Percentiles rank a stretch among this genome's conserved stretches.
Conservation (phyloP, 495 filamentous ascomycete genomes). For the Friedmanniomyces simplex region DNA sequence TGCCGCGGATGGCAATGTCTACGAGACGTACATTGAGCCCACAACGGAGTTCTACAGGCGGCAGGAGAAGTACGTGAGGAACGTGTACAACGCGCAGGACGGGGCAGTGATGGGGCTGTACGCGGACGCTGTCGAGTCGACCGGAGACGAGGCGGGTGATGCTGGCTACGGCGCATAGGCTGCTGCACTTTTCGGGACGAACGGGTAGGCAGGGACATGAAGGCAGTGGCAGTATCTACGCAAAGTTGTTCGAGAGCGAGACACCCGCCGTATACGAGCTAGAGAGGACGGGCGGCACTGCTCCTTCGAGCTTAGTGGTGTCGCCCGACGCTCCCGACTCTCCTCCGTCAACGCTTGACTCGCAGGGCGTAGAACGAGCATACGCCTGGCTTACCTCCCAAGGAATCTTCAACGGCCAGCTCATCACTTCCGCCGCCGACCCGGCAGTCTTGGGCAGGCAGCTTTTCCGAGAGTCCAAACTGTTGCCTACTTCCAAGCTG, state of each 20-base stretch:
- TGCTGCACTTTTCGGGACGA: conserved; percentile 71
- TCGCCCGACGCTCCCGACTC: conserved; percentile 60
- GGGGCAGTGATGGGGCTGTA: conserved; percentile 71
- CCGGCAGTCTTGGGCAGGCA: conserved; percentile 50
- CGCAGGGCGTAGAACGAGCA: conserved; percentile 47
- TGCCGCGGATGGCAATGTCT: conserved; percentile 82
- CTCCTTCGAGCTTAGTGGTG: conserved; percentile 55
- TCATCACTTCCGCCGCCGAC: conserved; percentile 42
- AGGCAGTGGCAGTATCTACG: conserved; percentile 70
- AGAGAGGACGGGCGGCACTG: conserved; percentile 27
- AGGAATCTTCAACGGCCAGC: conserved; percentile 76
- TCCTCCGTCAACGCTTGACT: conserved; percentile 30
- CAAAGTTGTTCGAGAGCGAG: conserved; percentile 80
- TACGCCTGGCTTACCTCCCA: conserved; percentile 87
- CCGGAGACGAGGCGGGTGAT: conserved; percentile 65
- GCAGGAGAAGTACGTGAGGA: conserved; percentile 83
- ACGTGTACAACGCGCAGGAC: conserved; percentile 67
- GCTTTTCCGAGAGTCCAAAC: conserved; percentile 58
- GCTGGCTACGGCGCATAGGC: conserved; percentile 59
- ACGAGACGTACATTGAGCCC: conserved; percentile 92
- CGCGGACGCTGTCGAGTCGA: conserved; percentile 58
- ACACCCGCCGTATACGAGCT: conserved; percentile 59
- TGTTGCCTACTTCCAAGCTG: conserved; percentile 62
- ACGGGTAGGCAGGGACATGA: conserved; percentile 64
- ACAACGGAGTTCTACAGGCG: conserved; percentile 86